A percentile compares a stretch with the other conserved stretches of the same genome.
Evolutionary conservation across 164 flowering plant genomes (phyloP).

Genomic region (Warburgia ugandensis): DNA sequence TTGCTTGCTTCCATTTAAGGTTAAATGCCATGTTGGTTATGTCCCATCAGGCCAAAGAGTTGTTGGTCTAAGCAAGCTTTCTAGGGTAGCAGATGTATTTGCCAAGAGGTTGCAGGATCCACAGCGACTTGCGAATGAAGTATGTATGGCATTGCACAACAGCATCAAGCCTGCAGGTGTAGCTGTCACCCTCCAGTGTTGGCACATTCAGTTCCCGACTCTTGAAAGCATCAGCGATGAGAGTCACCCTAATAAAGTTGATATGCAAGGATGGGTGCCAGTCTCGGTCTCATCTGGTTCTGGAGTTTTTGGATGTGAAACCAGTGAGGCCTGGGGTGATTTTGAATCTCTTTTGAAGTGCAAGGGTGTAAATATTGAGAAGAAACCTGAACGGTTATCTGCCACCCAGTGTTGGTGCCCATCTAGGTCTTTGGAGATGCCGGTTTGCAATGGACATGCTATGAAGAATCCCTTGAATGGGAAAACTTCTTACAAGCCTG

Average conservation of each 20-base stretch:
- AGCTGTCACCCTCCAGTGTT: conserved; percentile 74
- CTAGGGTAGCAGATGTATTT: conserved; percentile 82
- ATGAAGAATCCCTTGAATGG: conserved; percentile 12
- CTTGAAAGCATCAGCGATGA: conserved; percentile 20
- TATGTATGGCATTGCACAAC: conserved; percentile 65
- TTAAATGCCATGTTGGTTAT: conserved; percentile 90
- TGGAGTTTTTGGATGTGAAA: conserved; percentile 62
- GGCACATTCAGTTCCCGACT: conserved; percentile 61
- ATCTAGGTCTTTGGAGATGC: conserved; percentile 21
- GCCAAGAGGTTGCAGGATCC: conserved; percentile 93
- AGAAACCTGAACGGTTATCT: no score
- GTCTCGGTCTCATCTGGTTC: conserved; percentile 51
- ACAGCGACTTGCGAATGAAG: conserved; percentile 67
- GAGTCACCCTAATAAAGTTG: conserved; percentile 15
- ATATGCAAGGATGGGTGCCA: conserved; percentile 43
- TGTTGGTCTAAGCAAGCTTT: conserved; percentile 88
- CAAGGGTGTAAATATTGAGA: conserved; percentile 39
- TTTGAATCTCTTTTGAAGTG: conserved; percentile 60
- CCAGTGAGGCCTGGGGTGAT: conserved; percentile 61
- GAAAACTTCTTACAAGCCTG: conserved; percentile 22
- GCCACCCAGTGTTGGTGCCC: conserved; percentile 62
- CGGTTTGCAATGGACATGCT: conserved; percentile 20
- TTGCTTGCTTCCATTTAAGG: conserved; percentile 92
- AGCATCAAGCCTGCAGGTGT: conserved; percentile 80
- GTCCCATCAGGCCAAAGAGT: conserved; percentile 78